Evolutionary conservation across 163 green algal species (phyloP).

Genomic region (Chlamydomonas reinhardtii): DNA sequence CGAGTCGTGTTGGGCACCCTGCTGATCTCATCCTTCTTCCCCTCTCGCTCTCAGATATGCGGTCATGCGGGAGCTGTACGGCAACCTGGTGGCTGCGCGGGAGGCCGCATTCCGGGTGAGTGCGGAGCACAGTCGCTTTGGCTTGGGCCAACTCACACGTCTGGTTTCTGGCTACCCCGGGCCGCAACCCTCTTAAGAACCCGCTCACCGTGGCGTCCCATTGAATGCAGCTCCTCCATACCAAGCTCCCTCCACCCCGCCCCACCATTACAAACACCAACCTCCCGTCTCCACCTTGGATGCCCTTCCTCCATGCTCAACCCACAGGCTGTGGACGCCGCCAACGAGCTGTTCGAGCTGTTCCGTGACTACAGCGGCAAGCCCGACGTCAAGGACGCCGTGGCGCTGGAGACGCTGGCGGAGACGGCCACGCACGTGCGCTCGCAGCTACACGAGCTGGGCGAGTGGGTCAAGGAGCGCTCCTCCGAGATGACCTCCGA

Average conservation of each 20-base stretch:
- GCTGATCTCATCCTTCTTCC: too few species aligned
- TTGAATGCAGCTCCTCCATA: too few species aligned
- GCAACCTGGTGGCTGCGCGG: conserved; percentile 3
- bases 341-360: conserved; percentile 51
- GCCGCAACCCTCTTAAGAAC: too few species aligned
- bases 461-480: conserved; percentile 30
- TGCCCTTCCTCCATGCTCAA: too few species aligned
- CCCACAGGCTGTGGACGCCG: conserved; percentile 38
- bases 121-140: background rate
- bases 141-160: too few species aligned
- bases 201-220: too few species aligned
- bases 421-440: conserved; percentile 31
- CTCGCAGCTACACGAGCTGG: conserved; percentile 19
- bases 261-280: too few species aligned
- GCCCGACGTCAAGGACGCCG: conserved; percentile 48
- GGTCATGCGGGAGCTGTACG: conserved; percentile 11
- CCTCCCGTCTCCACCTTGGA: too few species aligned
- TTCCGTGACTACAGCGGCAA: conserved; percentile 58
- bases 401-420: conserved; percentile 47
- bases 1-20: too few species aligned
- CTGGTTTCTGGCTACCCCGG: too few species aligned
- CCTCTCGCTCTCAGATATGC: conserved; percentile 17
- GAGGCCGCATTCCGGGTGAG: conserved; percentile 48
- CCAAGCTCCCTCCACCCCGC: too few species aligned
- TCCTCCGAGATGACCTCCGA: conserved; percentile 11